phyloP scores from a whole-genome alignment of 306 rosid species.

The Dryas octopetala region DNA sequence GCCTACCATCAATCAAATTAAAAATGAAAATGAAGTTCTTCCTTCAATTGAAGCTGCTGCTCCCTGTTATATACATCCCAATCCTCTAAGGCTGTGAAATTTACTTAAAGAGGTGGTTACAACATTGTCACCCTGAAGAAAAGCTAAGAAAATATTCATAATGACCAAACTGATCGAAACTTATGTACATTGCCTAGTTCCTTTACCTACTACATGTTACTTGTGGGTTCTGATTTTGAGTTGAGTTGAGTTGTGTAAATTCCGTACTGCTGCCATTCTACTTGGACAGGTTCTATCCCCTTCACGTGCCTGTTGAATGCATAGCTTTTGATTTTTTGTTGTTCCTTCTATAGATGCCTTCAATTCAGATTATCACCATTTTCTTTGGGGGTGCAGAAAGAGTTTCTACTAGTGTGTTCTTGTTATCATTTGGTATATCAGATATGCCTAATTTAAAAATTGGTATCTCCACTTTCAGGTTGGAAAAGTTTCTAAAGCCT shows the following conservation, averaged over 20 bases:
- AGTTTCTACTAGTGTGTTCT: neutral
- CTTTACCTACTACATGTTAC: neutral
- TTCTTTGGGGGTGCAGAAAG: neutral
- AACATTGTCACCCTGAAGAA: neutral
- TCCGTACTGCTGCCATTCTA: neutral
- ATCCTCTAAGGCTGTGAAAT: neutral
- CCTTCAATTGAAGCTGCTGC: neutral
- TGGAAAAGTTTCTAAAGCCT: conserved; percentile 87
- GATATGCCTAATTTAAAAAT: neutral
- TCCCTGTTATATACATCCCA: neutral
- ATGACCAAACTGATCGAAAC: neutral
- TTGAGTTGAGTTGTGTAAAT: neutral
- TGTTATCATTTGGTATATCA: neutral
- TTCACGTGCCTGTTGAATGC: neutral
- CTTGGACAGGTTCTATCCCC: neutral
- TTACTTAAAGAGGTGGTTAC: neutral
- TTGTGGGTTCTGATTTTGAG: conserved; percentile 4
- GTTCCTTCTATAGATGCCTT: neutral
- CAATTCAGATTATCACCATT: neutral
- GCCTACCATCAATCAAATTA: neutral
- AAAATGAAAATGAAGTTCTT: neutral
- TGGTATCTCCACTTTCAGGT: conserved; percentile 46
- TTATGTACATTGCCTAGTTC: neutral
- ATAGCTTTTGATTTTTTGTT: neutral
- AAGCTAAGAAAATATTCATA: neutral